Evolutionary conservation across 2,329 filamentous ascomycete species (phyloP), one percentile per base, ranked within the genome.

Genomic region (Geoglossum cookeanum): DNA sequence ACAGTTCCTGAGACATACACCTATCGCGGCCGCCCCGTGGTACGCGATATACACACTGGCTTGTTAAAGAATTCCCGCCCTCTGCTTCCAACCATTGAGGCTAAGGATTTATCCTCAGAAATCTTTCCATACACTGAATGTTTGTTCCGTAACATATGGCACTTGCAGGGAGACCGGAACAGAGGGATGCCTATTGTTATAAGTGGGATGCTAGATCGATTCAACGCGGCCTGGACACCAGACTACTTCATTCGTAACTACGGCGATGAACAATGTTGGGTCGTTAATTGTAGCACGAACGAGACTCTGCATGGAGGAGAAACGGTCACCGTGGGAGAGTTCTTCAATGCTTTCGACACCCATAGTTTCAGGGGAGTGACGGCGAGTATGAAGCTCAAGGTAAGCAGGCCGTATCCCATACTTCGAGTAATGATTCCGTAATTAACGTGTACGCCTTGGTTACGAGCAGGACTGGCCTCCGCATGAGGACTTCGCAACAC

Each of bases 381-480:
- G 56, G 35, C 15, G 27, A 15, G 59, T 57, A 33, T 52, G 33
- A 35, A 59, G 47, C n/a, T 58, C 63, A 61, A 55, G 52, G 57
- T 59, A 58, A 45, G 61, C 60, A 30, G 32, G 59, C 42, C n/a
- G 4, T 13, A 42, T 45, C 9, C 9, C 22, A 17, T 22, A 45
- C 17, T 45, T 45, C 9, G 62, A 13, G 39, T 42, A 42, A 17
- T 45, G 13, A 13, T 45, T 22, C 17, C n/a, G 42, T 22, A 45
- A 45, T 22, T 45, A 9, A 45, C 42, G 6, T 17, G n/a, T 6
- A 5, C 15, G 9, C 32, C 22, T 53, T 32, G 4, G n/a, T 22
- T 45, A 15, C 9, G n/a, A 7, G 6, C 37, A 53, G 48, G 64
- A 65, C 58, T 65, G 64, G 64, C 64, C 64, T 5, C 64, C 64